These are phyloP conservation scores for Ophiostoma perfectum DNA, from an alignment of 2,329 filamentous ascomycete genomes.

Conservation along the genomic window DNA sequence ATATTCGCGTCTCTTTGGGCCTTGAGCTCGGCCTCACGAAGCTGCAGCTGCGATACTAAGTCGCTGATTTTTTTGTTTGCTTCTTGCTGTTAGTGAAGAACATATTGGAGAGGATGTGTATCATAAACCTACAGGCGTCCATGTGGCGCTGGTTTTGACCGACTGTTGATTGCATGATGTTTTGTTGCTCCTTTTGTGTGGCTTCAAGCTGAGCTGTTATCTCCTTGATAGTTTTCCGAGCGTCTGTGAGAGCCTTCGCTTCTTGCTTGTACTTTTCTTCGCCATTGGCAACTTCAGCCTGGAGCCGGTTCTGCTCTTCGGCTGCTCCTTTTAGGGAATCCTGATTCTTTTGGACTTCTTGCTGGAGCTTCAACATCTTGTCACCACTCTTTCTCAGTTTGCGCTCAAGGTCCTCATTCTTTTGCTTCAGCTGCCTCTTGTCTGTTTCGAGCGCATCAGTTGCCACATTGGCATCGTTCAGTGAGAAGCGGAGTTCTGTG, in stretches of 20 bases:
- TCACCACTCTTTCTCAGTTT: constrained; percentile 32
- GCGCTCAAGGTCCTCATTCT: constrained; percentile 25
- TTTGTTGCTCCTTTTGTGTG: constrained; percentile 31
- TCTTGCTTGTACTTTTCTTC: constrained; percentile 1
- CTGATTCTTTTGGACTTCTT: constrained; percentile 36
- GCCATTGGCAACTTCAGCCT: constrained; percentile 22
- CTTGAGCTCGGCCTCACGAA: constrained; percentile 20
- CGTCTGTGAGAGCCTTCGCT: constrained; percentile 34
- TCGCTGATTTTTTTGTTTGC: constrained; percentile 21
- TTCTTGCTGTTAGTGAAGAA: not conserved
- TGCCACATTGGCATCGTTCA: constrained; percentile 21
- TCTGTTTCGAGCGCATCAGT: constrained; percentile 19
- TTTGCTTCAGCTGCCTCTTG: constrained; percentile 23
- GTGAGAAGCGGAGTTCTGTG: constrained; percentile 21
- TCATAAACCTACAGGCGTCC: constrained; percentile 21
- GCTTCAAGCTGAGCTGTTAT: constrained; percentile 33
- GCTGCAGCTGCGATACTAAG: not conserved
- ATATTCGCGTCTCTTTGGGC: constrained; percentile 15
- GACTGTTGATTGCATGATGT: constrained; percentile 23
- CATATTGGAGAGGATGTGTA: not conserved
- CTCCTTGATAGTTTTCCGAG: constrained; percentile 31
- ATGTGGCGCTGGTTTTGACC: constrained; percentile 21
- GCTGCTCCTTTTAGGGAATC: constrained; percentile 43
- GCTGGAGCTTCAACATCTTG: constrained; percentile 32
- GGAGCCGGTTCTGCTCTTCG: constrained; percentile 43